Conservation (phyloP, 1,284 basidiomycete species). For the Ganoderma resinaceum region DNA sequence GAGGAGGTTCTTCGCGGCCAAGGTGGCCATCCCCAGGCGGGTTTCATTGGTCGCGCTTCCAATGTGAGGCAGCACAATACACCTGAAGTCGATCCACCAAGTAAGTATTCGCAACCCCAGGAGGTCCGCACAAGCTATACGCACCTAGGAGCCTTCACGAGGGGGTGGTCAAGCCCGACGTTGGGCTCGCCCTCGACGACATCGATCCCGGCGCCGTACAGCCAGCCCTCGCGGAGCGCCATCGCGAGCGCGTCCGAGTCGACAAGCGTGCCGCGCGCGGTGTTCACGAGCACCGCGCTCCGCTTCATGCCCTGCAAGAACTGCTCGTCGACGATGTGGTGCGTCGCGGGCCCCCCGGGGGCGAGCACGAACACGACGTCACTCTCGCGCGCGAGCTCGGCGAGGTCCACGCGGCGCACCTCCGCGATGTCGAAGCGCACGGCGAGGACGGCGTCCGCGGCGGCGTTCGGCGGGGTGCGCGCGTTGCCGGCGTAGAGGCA, state of each 20-base stretch:
- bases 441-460: slow-evolving; percentile 61
- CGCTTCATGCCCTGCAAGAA: slow-evolving; percentile 89
- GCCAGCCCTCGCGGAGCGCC: slow-evolving; percentile 78
- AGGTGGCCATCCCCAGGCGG: slow-evolving; percentile 80
- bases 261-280: slow-evolving; percentile 82
- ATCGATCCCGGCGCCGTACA: slow-evolving; percentile 94
- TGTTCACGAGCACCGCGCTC: slow-evolving; percentile 82
- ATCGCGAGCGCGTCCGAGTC: slow-evolving; percentile 88
- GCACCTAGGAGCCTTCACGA: slow-evolving; percentile 80
- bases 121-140: slow-evolving; percentile 31
- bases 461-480: slow-evolving; percentile 48
- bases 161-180: slow-evolving; percentile 75
- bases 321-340: slow-evolving; percentile 73
- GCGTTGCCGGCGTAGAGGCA: slow-evolving; percentile 73
- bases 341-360: slow-evolving; percentile 77
- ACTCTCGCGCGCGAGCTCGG: slow-evolving; percentile 73
- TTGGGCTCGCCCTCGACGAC: slow-evolving; percentile 94
- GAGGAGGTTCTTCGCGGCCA: slow-evolving; percentile 73
- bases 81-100: slow-evolving; percentile 50
- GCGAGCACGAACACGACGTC: slow-evolving; percentile 89
- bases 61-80: slow-evolving; percentile 88
- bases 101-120: neutral
- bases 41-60: slow-evolving; percentile 91
- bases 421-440: slow-evolving; percentile 55
- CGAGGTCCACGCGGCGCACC: slow-evolving; percentile 68